Base-by-base conservation (phyloP, 2,329 filamentous ascomycete genomes). In the Coleophoma crateriformis region DNA sequence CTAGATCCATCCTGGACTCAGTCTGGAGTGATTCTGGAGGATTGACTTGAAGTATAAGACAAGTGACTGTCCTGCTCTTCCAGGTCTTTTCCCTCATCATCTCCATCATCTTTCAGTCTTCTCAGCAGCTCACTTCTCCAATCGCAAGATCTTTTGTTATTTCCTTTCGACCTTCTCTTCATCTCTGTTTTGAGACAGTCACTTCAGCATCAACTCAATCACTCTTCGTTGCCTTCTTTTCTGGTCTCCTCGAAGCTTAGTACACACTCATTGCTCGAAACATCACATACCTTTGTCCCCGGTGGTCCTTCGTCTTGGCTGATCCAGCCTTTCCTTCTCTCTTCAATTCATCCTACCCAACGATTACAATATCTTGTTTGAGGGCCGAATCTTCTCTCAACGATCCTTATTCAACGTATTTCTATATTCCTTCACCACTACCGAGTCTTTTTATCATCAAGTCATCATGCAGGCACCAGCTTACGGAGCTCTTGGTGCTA, bases 401-500 rank as follows among this genome's bases (percentile, higher is more conserved):
- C 27, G 6, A 27, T 27, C 27, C 6, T 27, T 27, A 10, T 27
- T 27, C 27, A 27, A 27, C 6, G 3, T 7, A 7, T 2, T 27
- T 27, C 27, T 27, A 27, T 27, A 27, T 27, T 27, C 35, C 35
- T 38, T 38, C 12, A 14, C 3, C 12, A 38, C 11, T 13, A 17
- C 15, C 35, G 8, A 38, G 13, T 17, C 13, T 14, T 38, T 17
- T n/a, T 38, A 38, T 38, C 35, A 38, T 13, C 13, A 14, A 38
- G 15, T 38, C 50, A 61, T 50, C 33, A 63, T 64, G 62, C 50
- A 52, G 38, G 53, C 50, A 47, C 55, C 58, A 50, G 46, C 56
- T 37, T 59, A 57, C 67, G 85, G 88, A 60, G 85, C 86, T 65
- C 72, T 94, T 58, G 89, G 87, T 67, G 82, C 85, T 60, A 87